Evolutionary conservation across 257 asterid genomes (phyloP), one percentile per base, ranked within the genome.

Genomic region (Galeopsis tetrahit): DNA sequence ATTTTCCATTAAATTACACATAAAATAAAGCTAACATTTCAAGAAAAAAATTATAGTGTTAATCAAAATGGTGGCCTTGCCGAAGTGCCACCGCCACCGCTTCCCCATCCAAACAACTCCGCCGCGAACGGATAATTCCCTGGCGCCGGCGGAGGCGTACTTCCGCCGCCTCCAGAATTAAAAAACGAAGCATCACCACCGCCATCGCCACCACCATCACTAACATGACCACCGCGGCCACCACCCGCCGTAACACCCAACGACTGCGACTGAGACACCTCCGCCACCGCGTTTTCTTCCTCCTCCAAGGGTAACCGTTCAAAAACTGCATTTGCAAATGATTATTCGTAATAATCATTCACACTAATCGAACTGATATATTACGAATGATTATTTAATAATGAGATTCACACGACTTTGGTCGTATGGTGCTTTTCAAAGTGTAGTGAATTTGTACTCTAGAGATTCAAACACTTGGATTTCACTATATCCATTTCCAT

Each of bases 241-340:
- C 93, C 90, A 1, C 89, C 93, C 13, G 90, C 87, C 1, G 89
- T 85, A 2, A 88, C 86, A 0, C 89, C 81, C 0, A 89, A 85
- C 36, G 91, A 82, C 82, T 88, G 95, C 21, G 91, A 85, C 81
- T 34, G 82, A 32, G 77, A 69, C 0, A 43, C 84, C 42, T 75
- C 92, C 52, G 61, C 78, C 2, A 46, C 84, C 42, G 73, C 92
- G 48, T 89, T 93, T 13, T 85, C 93, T 79, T 89, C n/a, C n/a
- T n/a, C n/a, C n/a, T n/a, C 93, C 79, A 87, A 8, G 0, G 93
- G 93, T 21, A 89, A 69, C 9, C 93, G 78, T 56, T 89, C 93
- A 14, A 89, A 89, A 31, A 85, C 91, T 0, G 93, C 96, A 68
- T 89, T 89, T 0, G 93, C 88, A 58, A 89, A 89, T n/a, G n/a